Conservation (phyloP, 805 yeast genomes). For the Blastobotrys muscicola region DNA sequence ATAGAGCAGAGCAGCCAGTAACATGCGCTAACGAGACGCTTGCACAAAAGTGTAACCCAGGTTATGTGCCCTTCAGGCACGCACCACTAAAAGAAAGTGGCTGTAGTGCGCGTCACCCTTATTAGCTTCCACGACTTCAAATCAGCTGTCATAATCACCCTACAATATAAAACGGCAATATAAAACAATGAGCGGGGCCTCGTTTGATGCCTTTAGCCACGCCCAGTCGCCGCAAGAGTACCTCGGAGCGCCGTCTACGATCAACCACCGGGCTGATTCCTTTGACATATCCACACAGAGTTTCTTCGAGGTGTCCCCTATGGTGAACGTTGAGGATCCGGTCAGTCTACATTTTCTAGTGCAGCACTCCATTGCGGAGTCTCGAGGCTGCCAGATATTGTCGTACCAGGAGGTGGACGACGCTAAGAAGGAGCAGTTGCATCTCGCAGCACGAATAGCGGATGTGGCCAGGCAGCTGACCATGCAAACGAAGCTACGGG, state of each 20-base stretch:
- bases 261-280: neutral
- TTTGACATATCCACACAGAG: constrained; percentile 8
- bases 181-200: neutral
- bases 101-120: too few relatives aligned
- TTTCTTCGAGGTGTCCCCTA: constrained; percentile 20
- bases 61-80: too few relatives aligned
- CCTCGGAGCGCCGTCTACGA: constrained; percentile 14
- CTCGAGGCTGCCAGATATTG: constrained; percentile 17
- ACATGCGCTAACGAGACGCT: too few relatives aligned
- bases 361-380: constrained; percentile 20
- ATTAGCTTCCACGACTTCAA: too few relatives aligned
- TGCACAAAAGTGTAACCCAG: too few relatives aligned
- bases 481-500: constrained; percentile 19
- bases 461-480: constrained; percentile 15
- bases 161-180: neutral
- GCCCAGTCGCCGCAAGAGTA: constrained; percentile 15
- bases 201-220: constrained; percentile 13
- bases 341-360: constrained; percentile 20
- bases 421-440: constrained; percentile 13
- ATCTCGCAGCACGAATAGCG: constrained; percentile 8
- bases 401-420: constrained; percentile 21
- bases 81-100: too few relatives aligned
- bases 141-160: neutral
- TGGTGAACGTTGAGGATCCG: constrained; percentile 17
- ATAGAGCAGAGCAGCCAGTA: too few relatives aligned